Conservation (phyloP, 2,329 filamentous ascomycete genomes). For the Fusarium nematophilum region DNA sequence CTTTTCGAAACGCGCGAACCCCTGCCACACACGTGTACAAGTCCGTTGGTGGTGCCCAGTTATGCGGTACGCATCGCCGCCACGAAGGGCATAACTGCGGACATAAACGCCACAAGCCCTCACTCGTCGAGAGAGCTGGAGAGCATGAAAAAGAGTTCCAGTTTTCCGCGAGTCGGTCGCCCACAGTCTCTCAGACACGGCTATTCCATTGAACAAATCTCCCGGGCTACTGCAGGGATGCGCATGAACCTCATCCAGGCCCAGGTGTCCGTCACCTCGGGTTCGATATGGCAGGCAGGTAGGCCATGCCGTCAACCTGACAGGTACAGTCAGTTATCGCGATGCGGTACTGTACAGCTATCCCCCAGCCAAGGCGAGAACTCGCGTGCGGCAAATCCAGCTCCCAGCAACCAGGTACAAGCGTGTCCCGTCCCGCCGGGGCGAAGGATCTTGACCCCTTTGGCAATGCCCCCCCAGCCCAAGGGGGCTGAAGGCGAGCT, state of each 20-base stretch:
- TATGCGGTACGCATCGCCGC: slow-evolving; percentile 19
- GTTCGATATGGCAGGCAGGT: background rate
- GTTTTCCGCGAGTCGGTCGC: slow-evolving; percentile 15
- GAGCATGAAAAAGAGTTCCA: slow-evolving; percentile 6
- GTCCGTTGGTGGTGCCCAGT: slow-evolving; percentile 21
- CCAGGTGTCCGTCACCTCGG: slow-evolving; percentile 1
- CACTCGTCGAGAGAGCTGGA: slow-evolving; percentile 15
- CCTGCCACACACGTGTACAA: slow-evolving; percentile 41
- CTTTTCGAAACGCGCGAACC: slow-evolving; percentile 37
- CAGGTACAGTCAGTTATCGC: slow-evolving; percentile 1
- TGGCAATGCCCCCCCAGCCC: slow-evolving; percentile 6
- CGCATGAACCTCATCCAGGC: slow-evolving; percentile 1
- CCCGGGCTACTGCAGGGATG: background rate
- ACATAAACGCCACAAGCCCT: slow-evolving; percentile 24
- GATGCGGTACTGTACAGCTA: background rate
- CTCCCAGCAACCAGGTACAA: slow-evolving; percentile 11
- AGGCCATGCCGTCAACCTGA: background rate
- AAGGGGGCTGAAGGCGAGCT: slow-evolving; percentile 18
- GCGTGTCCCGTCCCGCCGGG: slow-evolving; percentile 13
- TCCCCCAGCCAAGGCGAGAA: background rate
- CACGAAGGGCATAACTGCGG: slow-evolving; percentile 32
- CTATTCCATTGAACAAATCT: background rate
- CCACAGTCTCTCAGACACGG: background rate
- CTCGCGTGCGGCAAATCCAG: slow-evolving; percentile 1
- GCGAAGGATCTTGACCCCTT: slow-evolving; percentile 13